Evolutionary conservation across 768 basidiomycete genomes (phyloP), one percentile per base, ranked within the genome.

Genomic region (Pulveroboletus ravenelii): DNA sequence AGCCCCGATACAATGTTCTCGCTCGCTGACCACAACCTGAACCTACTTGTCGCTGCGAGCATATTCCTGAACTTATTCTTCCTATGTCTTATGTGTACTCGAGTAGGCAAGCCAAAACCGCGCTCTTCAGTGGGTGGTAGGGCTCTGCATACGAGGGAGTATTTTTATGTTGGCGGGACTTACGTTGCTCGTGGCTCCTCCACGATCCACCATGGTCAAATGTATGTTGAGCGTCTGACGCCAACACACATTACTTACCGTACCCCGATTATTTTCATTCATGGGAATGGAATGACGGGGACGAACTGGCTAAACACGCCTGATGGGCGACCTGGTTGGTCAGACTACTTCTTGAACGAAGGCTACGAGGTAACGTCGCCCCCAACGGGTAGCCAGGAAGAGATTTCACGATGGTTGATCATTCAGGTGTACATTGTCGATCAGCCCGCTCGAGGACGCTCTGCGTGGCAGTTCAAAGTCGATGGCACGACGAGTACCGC

Each of bases 311-410:
- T 80, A 39, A 78, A 78, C 48, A 80, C 79, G 0, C 78, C 78
- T 1, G 79, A 80, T 57, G 77, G 76, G 23, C 68, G 77, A 53
- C 59, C 69, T 10, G 78, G 79, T n/a, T 80, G 79, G 78, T 74
- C 74, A n/a, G 78, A 80, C 62, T 78, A 75, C 60, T 78, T 80
- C 48, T 56, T 80, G 50, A 62, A 68, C 44, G 53, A 74, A 55
- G 78, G 78, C 34, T 79, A 77, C 51, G 78, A 79, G 65, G 78
- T 79, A 57, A 47, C 32, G 23, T 34, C 10, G 8, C 3, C 14
- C 31, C 12, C 17, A 10, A 15, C 27, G 17, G 8, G 35, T 27
- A 8, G 18, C n/a, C 12, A 9, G 34, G n/a, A 36, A 35, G n/a
- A 8, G 18, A 25, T 20, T 20, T 53, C 43, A 54, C 15, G 29